These are phyloP conservation scores for Calocybe indica DNA, from an alignment of 768 basidiomycete species.

Conservation along the genomic window DNA sequence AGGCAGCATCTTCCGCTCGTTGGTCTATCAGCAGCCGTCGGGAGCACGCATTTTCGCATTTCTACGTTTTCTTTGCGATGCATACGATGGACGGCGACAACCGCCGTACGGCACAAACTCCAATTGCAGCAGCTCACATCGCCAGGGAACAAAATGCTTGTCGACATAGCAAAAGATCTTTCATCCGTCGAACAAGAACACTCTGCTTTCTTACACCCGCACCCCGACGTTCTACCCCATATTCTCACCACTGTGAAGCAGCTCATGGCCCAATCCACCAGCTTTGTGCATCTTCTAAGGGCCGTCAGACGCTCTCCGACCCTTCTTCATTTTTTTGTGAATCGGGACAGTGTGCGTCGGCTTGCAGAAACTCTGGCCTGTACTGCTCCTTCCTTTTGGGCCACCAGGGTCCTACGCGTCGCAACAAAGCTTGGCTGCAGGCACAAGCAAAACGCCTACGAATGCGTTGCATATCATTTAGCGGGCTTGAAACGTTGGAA, in stretches of 20 bases:
- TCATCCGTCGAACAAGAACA: no score
- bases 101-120: not conserved
- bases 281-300: conserved; percentile 7
- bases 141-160: not conserved
- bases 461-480: conserved; percentile 45
- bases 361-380: conserved; percentile 26
- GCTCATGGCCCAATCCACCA: conserved; percentile 3
- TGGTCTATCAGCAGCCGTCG: no score
- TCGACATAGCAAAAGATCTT: not conserved
- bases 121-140: not conserved
- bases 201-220: no score
- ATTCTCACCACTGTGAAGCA: conserved; percentile 5
- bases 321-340: conserved; percentile 19
- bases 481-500: conserved; percentile 44
- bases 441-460: conserved; percentile 52
- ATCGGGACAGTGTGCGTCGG: conserved; percentile 24
- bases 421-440: conserved; percentile 43
- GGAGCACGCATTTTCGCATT: no score
- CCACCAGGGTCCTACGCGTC: conserved; percentile 39
- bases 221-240: conserved; percentile 2
- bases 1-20: conserved; percentile 36
- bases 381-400: conserved; percentile 29
- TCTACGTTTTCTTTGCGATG: no score
- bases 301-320: conserved; percentile 12
- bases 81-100: conserved; percentile 6